phyloP scores from a whole-genome alignment of 2,329 filamentous ascomycete species.

The Talaromyces piceae region DNA sequence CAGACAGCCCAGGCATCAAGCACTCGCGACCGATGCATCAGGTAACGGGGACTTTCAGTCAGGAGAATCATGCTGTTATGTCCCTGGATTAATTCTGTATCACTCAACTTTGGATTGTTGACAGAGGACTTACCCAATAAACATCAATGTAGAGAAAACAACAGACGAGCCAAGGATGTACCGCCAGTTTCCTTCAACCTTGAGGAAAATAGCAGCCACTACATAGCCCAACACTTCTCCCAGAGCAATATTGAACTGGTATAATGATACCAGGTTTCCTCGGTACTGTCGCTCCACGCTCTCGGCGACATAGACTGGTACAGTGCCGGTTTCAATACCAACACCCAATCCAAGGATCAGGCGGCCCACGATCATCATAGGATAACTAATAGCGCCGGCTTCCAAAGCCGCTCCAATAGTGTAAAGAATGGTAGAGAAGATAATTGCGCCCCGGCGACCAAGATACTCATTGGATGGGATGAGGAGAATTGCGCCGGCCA shows the following conservation, averaged over 20 bases:
- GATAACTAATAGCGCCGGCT: constrained; percentile 60
- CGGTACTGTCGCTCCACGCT: constrained; percentile 57
- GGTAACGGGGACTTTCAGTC: constrained; percentile 21
- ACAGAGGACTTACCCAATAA: too few relatives aligned
- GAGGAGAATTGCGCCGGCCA: constrained; percentile 61
- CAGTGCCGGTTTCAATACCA: constrained; percentile 65
- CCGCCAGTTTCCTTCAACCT: constrained; percentile 62
- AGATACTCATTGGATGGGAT: constrained; percentile 61
- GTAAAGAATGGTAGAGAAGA: constrained; percentile 62
- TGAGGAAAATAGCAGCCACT: constrained; percentile 64
- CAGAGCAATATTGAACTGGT: constrained; percentile 69
- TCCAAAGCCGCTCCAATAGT: constrained; percentile 62
- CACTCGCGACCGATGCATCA: constrained; percentile 20
- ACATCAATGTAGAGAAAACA: constrained; percentile 59
- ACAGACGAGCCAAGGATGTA: constrained; percentile 67
- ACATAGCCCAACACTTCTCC: constrained; percentile 68
- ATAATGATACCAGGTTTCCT: constrained; percentile 65
- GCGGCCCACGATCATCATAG: constrained; percentile 62
- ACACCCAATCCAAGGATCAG: constrained; percentile 64
- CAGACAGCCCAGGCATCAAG: constrained; percentile 38
- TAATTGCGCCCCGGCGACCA: constrained; percentile 60
- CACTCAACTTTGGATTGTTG: too few relatives aligned
- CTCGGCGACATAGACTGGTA: constrained; percentile 68
- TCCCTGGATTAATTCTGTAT: too few relatives aligned
- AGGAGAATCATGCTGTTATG: constrained; percentile 54